These are phyloP conservation scores for Neospermospora avenae DNA, from an alignment of 2,329 filamentous ascomycete genomes.

Conservation along the genomic window DNA sequence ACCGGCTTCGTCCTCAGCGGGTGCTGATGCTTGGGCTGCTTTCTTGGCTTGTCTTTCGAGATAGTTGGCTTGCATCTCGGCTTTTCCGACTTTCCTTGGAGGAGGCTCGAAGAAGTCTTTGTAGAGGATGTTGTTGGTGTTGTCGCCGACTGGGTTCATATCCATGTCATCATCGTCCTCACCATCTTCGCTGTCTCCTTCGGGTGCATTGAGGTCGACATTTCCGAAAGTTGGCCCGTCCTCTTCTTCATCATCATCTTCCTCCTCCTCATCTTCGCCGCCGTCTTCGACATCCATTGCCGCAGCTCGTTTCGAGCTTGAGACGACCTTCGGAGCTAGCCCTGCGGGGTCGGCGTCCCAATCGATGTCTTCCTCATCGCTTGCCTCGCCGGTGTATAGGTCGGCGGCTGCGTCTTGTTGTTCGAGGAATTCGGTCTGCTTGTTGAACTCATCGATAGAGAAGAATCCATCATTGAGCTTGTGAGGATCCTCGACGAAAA, in stretches of 20 bases:
- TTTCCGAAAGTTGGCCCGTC: slow-evolving; percentile 82
- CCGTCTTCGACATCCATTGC: slow-evolving; percentile 36
- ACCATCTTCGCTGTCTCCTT: slow-evolving; percentile 66
- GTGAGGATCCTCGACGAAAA: slow-evolving; percentile 69
- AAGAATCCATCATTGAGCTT: slow-evolving; percentile 98
- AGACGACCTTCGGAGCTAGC: slow-evolving; percentile 30
- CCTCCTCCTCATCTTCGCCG: slow-evolving; percentile 47
- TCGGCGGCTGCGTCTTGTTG: slow-evolving; percentile 78
- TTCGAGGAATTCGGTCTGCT: slow-evolving; percentile 85
- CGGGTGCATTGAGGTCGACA: slow-evolving; percentile 68
- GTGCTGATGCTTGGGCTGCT: slow-evolving; percentile 36
- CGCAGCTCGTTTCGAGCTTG: slow-evolving; percentile 33
- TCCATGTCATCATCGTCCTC: slow-evolving; percentile 55
- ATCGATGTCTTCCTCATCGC: slow-evolving; percentile 83
- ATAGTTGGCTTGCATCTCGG: slow-evolving; percentile 40
- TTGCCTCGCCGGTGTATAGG: slow-evolving; percentile 67
- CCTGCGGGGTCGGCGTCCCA: slow-evolving; percentile 77
- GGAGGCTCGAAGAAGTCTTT: slow-evolving; percentile 92
- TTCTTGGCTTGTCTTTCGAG: slow-evolving; percentile 39
- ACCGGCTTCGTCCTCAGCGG: slow-evolving; percentile 57
- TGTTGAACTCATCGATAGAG: slow-evolving; percentile 96
- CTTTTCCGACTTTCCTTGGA: slow-evolving; percentile 63
- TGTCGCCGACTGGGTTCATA: slow-evolving; percentile 52
- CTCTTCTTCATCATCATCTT: slow-evolving; percentile 70
- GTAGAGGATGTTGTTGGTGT: slow-evolving; percentile 88